phyloP scores from a whole-genome alignment of 805 yeast species.

The Spathaspora sp. region DNA sequence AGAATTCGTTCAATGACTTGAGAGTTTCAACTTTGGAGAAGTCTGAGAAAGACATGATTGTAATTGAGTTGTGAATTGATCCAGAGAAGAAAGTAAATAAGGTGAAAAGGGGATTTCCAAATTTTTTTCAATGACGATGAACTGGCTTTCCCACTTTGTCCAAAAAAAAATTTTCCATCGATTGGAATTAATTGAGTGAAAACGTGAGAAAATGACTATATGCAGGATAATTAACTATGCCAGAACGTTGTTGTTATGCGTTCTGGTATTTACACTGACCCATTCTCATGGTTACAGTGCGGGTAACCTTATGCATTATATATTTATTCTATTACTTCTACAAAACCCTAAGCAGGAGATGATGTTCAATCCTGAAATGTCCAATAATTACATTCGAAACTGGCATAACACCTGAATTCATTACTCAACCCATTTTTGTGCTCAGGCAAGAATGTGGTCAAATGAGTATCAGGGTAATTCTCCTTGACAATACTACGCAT shows the following conservation, averaged over 20 bases:
- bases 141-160: neutral
- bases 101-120: neutral
- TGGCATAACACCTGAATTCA: slow-evolving; percentile 83
- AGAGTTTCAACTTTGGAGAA: slow-evolving; percentile 68
- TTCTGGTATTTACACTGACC: neutral
- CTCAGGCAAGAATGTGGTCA: slow-evolving; percentile 71
- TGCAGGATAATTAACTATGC: neutral
- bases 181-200: neutral
- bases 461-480: slow-evolving; percentile 59
- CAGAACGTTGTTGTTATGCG: neutral
- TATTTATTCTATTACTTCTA: neutral
- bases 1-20: slow-evolving; percentile 72
- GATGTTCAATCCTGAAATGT: slow-evolving; percentile 26
- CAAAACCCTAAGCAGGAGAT: neutral
- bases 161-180: neutral
- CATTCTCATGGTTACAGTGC: neutral
- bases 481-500: slow-evolving; percentile 62
- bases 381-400: slow-evolving; percentile 71
- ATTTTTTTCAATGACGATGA: neutral
- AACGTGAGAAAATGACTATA: neutral
- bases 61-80: slow-evolving; percentile 3
- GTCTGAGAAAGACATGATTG: slow-evolving; percentile 70
- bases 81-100: slow-evolving; percentile 1
- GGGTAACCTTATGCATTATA: neutral
- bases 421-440: slow-evolving; percentile 85